phyloP scores from a whole-genome alignment of 2,329 filamentous ascomycete species.

The Balansia obtecta region DNA sequence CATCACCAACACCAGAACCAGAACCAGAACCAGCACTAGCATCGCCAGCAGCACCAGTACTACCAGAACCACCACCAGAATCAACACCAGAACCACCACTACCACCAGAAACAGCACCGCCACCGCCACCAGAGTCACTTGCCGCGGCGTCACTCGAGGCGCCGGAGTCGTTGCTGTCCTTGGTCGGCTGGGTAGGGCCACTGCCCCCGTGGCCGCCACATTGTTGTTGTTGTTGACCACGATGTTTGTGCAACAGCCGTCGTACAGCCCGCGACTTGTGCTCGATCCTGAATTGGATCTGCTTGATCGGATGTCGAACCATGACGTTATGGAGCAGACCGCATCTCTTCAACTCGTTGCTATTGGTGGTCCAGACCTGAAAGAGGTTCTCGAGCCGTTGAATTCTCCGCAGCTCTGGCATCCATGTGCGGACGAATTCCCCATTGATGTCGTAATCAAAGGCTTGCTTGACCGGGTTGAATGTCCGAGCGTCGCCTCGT shows the following conservation, averaged over 20 bases:
- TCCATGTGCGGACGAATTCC: conserved; percentile 60
- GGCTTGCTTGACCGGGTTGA: conserved; percentile 73
- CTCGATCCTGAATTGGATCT: conserved; percentile 50
- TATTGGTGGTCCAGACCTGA: conserved; percentile 58
- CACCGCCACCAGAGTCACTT: neutral
- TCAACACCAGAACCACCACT: no score
- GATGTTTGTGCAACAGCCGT: conserved; percentile 13
- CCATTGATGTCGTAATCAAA: conserved; percentile 64
- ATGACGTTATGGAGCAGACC: conserved; percentile 47
- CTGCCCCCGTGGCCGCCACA: conserved; percentile 11
- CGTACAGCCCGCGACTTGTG: conserved; percentile 26
- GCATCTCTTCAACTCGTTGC: conserved; percentile 41
- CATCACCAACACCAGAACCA: no score
- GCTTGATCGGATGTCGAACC: conserved; percentile 54
- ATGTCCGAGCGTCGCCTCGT: conserved; percentile 55
- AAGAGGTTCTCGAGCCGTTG: conserved; percentile 47
- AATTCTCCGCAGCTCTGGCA: conserved; percentile 51
- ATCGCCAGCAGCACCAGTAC: no score
- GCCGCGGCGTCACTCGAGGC: conserved; percentile 1
- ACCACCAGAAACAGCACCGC: no score
- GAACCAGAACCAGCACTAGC: no score
- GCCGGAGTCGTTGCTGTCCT: conserved; percentile 1
- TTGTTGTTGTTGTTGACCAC: conserved; percentile 11
- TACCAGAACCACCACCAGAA: no score
- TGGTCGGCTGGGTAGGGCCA: neutral